These are phyloP conservation scores for Rhypophila decipiens DNA, from an alignment of 495 filamentous ascomycete genomes.

Conservation along the genomic window DNA sequence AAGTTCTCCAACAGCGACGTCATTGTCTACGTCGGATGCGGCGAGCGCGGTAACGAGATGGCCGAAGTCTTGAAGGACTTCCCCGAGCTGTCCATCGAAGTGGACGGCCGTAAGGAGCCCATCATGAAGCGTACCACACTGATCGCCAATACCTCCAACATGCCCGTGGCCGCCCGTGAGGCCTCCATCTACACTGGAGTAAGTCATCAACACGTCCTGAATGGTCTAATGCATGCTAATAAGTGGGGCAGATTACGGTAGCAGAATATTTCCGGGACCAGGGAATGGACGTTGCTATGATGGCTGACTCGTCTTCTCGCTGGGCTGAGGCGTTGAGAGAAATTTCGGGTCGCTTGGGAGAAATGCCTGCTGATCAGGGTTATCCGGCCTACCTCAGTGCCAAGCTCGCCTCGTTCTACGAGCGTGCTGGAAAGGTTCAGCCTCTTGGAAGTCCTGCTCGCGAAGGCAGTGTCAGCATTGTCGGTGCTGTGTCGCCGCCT, in stretches of 20 bases:
- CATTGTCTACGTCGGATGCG: constrained; percentile 97
- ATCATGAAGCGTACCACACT: constrained; percentile 99
- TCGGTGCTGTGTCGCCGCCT: constrained; percentile 93
- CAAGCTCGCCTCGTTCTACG: constrained; percentile 98
- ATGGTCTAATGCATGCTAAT: too few relatives aligned
- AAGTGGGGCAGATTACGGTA: too few relatives aligned
- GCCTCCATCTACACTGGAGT: constrained; percentile 98
- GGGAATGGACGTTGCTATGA: constrained; percentile 97
- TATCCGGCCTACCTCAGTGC: constrained; percentile 97
- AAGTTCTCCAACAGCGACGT: constrained; percentile 99
- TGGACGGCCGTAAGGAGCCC: constrained; percentile 88
- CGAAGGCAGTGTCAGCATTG: constrained; percentile 89
- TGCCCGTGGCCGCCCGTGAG: constrained; percentile 98
- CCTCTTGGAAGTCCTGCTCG: constrained; percentile 83
- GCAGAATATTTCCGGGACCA: constrained; percentile 99
- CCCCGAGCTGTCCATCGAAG: constrained; percentile 86
- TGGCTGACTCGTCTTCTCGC: constrained; percentile 97
- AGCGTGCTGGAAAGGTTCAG: constrained; percentile 84
- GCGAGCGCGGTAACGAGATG: constrained; percentile 99
- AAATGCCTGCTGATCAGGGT: constrained; percentile 99
- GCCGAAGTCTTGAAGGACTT: constrained; percentile 99
- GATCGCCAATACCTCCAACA: constrained; percentile 99
- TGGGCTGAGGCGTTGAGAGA: constrained; percentile 99
- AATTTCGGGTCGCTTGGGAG: constrained; percentile 95
- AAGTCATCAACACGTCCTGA: too few relatives aligned